Conservation (phyloP, 129 eudicot genomes). For the Saussurea involucrata region DNA sequence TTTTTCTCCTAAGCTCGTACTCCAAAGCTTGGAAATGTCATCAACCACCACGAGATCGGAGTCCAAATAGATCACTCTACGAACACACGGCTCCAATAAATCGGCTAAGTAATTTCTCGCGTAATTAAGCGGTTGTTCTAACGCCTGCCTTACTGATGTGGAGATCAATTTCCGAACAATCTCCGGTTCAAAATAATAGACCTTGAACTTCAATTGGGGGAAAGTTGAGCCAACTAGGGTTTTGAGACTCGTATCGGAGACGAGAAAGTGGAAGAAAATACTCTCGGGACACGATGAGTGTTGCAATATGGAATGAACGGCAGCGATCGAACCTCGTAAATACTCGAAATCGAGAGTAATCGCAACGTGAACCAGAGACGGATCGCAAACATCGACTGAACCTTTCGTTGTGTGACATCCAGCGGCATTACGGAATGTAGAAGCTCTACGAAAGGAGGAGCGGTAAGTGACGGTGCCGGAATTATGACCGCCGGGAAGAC, state of each 20-base stretch:
- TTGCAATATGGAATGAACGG: conserved; percentile 82
- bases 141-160: conserved; percentile 77
- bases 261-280: conserved; percentile 78
- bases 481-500: conserved; percentile 7
- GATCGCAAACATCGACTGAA: conserved; percentile 49
- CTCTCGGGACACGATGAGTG: conserved; percentile 79
- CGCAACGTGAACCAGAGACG: conserved; percentile 76
- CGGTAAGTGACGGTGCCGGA: neutral
- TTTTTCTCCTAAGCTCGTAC: conserved; percentile 40
- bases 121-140: conserved; percentile 85
- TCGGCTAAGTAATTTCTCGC: conserved; percentile 88
- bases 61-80: conserved; percentile 72
- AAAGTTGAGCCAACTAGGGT: conserved; percentile 60
- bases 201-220: conserved; percentile 67
- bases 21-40: conserved; percentile 75
- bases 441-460: conserved; percentile 41
- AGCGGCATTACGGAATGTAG: conserved; percentile 51
- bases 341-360: conserved; percentile 83
- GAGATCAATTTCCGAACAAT: conserved; percentile 66
- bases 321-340: conserved; percentile 85
- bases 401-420: conserved; percentile 35
- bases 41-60: conserved; percentile 91
- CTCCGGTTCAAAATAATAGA: conserved; percentile 67
- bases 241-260: conserved; percentile 56
- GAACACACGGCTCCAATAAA: conserved; percentile 60